These are phyloP conservation scores for Cicer cuneatum DNA, from an alignment of 306 rosid genomes.

Conservation along the genomic window DNA sequence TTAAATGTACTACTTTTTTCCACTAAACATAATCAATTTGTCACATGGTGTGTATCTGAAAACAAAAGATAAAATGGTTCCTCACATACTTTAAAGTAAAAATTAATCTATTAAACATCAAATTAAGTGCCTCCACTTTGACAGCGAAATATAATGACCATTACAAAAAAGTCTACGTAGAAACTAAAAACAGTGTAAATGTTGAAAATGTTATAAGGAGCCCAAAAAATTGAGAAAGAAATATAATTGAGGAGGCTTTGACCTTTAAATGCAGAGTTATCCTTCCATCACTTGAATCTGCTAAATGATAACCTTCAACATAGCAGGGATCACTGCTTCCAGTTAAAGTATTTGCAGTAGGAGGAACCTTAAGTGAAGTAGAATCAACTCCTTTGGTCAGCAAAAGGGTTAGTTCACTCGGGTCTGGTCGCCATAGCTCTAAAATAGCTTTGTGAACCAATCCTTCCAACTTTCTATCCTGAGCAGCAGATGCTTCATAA, in stretches of 20 bases:
- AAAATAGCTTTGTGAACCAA: conserved; percentile 98
- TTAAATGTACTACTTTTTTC: conserved; percentile 10
- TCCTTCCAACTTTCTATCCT: conserved; percentile 97
- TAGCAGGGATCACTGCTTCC: conserved; percentile 99
- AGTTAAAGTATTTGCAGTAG: conserved; percentile 89
- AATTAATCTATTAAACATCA: conserved; percentile 6
- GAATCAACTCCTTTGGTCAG: conserved; percentile 92
- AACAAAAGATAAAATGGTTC: conserved; percentile 23
- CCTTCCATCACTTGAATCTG: conserved; percentile 92
- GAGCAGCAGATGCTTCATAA: conserved; percentile 98
- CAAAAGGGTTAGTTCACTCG: conserved; percentile 88
- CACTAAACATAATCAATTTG: conserved; percentile 5
- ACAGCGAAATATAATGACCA: conserved; percentile 10
- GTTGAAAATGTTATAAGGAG: conserved; percentile 10
- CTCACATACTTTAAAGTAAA: conserved; percentile 19
- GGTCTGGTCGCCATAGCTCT: conserved; percentile 98
- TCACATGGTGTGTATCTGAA: background rate
- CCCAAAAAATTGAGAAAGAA: conserved; percentile 19
- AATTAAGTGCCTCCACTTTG: background rate
- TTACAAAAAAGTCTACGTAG: conserved; percentile 6
- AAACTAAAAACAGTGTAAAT: conserved; percentile 24
- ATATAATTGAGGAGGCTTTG: conserved; percentile 27
- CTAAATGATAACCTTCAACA: conserved; percentile 95
- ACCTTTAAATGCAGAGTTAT: conserved; percentile 95
- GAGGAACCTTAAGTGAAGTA: conserved; percentile 93